phyloP scores from a whole-genome alignment of 2,329 filamentous ascomycete species.

The Sordariomycetes sp. region DNA sequence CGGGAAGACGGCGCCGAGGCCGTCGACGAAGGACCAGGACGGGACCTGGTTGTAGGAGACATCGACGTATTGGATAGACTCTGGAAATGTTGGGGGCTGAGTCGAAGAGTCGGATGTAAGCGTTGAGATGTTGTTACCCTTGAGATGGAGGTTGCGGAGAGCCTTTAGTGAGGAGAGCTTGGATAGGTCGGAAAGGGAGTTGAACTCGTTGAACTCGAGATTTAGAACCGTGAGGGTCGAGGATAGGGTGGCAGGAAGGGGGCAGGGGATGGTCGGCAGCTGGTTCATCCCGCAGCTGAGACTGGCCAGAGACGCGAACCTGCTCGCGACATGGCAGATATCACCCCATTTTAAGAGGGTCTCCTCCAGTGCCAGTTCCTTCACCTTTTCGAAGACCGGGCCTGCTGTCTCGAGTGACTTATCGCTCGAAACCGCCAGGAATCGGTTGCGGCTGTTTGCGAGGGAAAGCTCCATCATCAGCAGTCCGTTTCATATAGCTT shows the following conservation, averaged over 20 bases:
- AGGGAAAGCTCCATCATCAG: neutral
- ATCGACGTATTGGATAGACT: conserved; percentile 54
- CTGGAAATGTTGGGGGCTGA: conserved; percentile 30
- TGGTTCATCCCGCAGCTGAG: conserved; percentile 49
- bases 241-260: conserved; percentile 26
- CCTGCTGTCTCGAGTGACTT: conserved; percentile 18
- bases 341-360: conserved; percentile 57
- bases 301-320: conserved; percentile 40
- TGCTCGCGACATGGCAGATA: conserved; percentile 39
- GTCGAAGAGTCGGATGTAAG: conserved; percentile 18
- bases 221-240: conserved; percentile 50
- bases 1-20: conserved; percentile 58
- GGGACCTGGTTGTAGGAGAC: conserved; percentile 61
- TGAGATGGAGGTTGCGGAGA: conserved; percentile 57
- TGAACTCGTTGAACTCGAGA: conserved; percentile 64
- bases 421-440: conserved; percentile 32
- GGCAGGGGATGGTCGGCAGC: conserved; percentile 38
- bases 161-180: conserved; percentile 38
- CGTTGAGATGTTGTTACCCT: conserved; percentile 59
- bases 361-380: conserved; percentile 55
- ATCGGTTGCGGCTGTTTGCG: conserved; percentile 59
- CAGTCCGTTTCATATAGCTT: neutral
- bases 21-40: conserved; percentile 65
- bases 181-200: conserved; percentile 43
- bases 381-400: conserved; percentile 36